Evolutionary conservation across 2,329 filamentous ascomycete genomes (phyloP).

Genomic region (Aureobasidium subglaciale): DNA sequence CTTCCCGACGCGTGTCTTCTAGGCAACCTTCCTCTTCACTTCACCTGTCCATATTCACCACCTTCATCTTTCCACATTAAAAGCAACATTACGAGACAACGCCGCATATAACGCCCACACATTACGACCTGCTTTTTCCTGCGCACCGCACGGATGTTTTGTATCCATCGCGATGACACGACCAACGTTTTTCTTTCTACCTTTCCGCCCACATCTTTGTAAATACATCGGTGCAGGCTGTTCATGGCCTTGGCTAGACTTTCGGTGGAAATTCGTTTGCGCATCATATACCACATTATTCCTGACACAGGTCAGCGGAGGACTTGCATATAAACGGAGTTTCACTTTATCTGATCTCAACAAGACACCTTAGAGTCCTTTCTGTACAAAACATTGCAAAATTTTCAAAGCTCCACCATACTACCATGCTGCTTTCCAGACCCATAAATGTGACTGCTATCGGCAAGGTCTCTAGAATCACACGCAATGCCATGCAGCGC

Average conservation of each 20-base stretch:
- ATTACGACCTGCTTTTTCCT: slow-evolving; percentile 8
- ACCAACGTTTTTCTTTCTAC: slow-evolving; percentile 5
- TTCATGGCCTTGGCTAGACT: slow-evolving; percentile 3
- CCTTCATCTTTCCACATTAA: slow-evolving; percentile 10
- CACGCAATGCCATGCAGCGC: not conserved
- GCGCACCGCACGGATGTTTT: not conserved
- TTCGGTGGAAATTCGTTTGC: not conserved
- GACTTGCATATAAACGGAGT: slow-evolving; percentile 9
- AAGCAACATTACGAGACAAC: slow-evolving; percentile 9
- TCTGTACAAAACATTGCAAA: slow-evolving; percentile 13
- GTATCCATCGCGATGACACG: slow-evolving; percentile 1
- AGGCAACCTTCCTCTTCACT: slow-evolving; percentile 7
- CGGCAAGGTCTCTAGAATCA: no score
- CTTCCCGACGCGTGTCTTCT: slow-evolving; percentile 19
- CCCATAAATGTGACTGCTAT: no score
- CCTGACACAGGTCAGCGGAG: slow-evolving; percentile 1
- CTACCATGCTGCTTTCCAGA: no score
- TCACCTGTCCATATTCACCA: slow-evolving; percentile 13
- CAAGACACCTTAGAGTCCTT: not conserved
- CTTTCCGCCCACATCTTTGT: slow-evolving; percentile 2
- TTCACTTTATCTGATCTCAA: not conserved
- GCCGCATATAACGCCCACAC: slow-evolving; percentile 5
- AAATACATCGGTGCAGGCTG: slow-evolving; percentile 3
- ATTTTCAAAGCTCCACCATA: no score
- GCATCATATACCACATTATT: slow-evolving; percentile 10